Evolutionary conservation across 2,329 filamentous ascomycete species (phyloP), one percentile per base, ranked within the genome.

Genomic region (Arthrobotrys pseudoclavata): DNA sequence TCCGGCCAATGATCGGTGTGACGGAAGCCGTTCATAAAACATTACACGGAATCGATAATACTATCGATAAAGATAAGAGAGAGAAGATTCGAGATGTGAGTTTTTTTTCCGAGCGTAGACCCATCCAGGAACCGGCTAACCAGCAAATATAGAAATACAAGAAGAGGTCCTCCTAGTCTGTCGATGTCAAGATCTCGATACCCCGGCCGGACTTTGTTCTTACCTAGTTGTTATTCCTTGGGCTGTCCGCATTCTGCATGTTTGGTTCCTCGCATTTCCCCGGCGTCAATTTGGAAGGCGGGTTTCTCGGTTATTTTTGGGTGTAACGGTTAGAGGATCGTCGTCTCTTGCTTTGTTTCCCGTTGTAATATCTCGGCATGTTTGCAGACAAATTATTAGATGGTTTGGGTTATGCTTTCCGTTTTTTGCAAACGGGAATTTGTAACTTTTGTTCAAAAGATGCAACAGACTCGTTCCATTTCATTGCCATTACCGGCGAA

Each of bases 41-140:
- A 42, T 85, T 99, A 74, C 87, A 98, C 85, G 96, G 96, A 4
- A 95, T 94, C 13, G 96, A 93, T 0, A 99, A 99, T 83, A 90
- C 92, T 55, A 86, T 99, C 81, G 96, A 99, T 85, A 91, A 92
- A 66, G 87, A 90, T 79, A 94, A 97, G 82, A 86, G 91, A 82
- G 88, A 92, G 81, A 90, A 92, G 82, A 90, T 94, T 82, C 92
- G 97, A 81, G 94, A 97, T 87, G 95, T 97, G 85, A 89, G 93
- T 90, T 31, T n/a, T 22, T 90, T 31, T n/a, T 22, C 57, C n/a
- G 15, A 37, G 10, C 37, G 3, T 29, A 45, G 12, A 13, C 13
- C 18, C n/a, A n/a, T 10, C 15, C n/a, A 15, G 29, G 29, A 34
- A 37, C 6, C 6, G 63, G 29, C 63, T 79, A 57, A 63, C 47